Evolutionary conservation across 371 early-diverging fungal genomes (phyloP).

Genomic region (Saksenaea vasiformis): DNA sequence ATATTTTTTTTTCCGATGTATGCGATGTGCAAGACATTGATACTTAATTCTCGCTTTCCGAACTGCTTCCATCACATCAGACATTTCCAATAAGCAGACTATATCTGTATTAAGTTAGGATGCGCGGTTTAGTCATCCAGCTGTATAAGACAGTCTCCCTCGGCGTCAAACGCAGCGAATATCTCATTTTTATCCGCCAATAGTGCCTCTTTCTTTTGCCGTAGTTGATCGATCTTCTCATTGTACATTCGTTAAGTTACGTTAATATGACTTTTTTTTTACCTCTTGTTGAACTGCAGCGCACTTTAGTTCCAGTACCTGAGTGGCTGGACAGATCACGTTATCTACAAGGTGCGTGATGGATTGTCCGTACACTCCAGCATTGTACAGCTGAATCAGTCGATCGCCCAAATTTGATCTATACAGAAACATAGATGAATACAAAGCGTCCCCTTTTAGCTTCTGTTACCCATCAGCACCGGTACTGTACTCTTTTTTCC

Average conservation of each 20-base stretch:
- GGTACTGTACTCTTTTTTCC: constrained; percentile 23
- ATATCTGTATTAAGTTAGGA: background rate
- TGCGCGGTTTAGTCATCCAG: background rate
- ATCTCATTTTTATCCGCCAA: background rate
- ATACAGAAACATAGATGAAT: background rate
- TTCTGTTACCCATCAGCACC: constrained; percentile 7
- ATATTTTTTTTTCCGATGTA: no score
- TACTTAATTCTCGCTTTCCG: no score
- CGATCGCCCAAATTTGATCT: constrained; percentile 21
- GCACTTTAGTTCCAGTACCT: constrained; percentile 31
- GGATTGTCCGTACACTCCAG: constrained; percentile 60
- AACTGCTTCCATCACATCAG: no score
- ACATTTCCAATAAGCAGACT: no score
- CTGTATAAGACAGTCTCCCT: background rate
- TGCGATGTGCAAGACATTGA: no score
- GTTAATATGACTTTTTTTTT: background rate
- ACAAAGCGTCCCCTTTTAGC: no score
- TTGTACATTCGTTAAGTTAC: background rate
- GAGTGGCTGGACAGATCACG: constrained; percentile 55
- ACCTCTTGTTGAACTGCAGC: constrained; percentile 29
- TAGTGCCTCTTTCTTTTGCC: constrained; percentile 3
- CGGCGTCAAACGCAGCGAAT: background rate
- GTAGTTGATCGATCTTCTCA: constrained; percentile 13
- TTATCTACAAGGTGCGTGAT: constrained; percentile 57
- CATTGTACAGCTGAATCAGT: constrained; percentile 55